Percentiles rank a stretch among this genome's conserved stretches.
Conservation (phyloP, 352 stramenopile genomes). For the Elongisporangium prolatum region DNA sequence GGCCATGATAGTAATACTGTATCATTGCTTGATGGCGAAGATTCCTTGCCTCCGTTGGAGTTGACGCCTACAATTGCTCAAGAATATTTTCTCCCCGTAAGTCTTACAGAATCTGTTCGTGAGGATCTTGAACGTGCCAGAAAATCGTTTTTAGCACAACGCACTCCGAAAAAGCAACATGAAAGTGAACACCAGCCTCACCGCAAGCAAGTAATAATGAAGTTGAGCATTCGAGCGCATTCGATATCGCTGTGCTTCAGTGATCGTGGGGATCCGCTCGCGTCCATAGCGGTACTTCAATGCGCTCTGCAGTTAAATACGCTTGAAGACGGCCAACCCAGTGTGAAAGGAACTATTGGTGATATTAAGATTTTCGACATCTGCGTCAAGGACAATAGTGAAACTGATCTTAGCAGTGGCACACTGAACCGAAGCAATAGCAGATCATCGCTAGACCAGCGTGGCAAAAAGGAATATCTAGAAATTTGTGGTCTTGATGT, state of each 20-base stretch:
- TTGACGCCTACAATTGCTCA: conserved; percentile 53
- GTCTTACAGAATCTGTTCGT: conserved; percentile 73
- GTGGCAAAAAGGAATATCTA: conserved; percentile 22
- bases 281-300: conserved; percentile 63
- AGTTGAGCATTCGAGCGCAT: conserved; percentile 48
- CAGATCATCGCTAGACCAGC: not conserved
- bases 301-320: conserved; percentile 32
- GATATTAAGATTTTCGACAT: conserved; percentile 78
- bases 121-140: conserved; percentile 78
- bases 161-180: conserved; percentile 3
- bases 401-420: not conserved
- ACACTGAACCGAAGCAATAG: not conserved
- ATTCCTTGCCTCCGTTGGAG: conserved; percentile 47
- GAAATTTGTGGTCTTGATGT: conserved; percentile 57
- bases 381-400: conserved; percentile 21
- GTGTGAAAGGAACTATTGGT: conserved; percentile 41
- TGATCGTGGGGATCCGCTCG: conserved; percentile 58
- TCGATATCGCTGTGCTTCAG: conserved; percentile 78
- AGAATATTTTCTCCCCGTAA: conserved; percentile 69
- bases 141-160: conserved; percentile 44
- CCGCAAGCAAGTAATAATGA: conserved; percentile 18
- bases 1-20: conserved; percentile 10
- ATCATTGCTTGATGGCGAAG: conserved; percentile 20
- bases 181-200: conserved; percentile 3
- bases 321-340: conserved; percentile 19